Conservation (phyloP, 495 filamentous ascomycete genomes). For the Astrocystis sublimbata region DNA sequence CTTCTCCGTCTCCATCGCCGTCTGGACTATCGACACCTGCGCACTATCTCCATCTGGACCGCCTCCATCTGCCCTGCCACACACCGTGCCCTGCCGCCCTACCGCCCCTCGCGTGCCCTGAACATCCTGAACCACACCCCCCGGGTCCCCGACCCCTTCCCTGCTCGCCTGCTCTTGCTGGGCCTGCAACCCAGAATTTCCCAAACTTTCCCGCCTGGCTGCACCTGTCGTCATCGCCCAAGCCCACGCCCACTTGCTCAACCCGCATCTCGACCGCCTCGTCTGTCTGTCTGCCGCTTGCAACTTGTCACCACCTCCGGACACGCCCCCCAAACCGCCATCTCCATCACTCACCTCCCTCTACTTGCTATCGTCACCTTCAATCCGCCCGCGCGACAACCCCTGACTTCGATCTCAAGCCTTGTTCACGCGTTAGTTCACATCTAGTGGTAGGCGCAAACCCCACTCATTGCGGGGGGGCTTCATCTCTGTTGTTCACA, state of each 20-base stretch:
- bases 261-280: slow-evolving; percentile 21
- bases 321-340: slow-evolving; percentile 6
- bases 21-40: too few relatives aligned
- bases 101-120: too few relatives aligned
- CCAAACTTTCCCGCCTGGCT: slow-evolving; percentile 18
- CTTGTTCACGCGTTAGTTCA: slow-evolving; percentile 29
- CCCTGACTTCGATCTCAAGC: slow-evolving; percentile 16
- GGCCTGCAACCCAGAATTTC: slow-evolving; percentile 17
- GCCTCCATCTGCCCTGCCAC: background rate
- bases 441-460: slow-evolving; percentile 34
- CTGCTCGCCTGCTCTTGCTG: slow-evolving; percentile 11
- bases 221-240: slow-evolving; percentile 23
- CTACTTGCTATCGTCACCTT: slow-evolving; percentile 14
- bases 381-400: slow-evolving; percentile 33
- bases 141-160: background rate
- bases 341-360: background rate
- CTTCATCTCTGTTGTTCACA: slow-evolving; percentile 26
- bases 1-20: too few relatives aligned
- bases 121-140: too few relatives aligned
- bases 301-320: slow-evolving; percentile 6
- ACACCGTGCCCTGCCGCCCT: background rate
- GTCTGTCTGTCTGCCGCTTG: slow-evolving; percentile 2
- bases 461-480: slow-evolving; percentile 38
- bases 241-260: background rate
- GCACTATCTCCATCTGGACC: too few relatives aligned